Base-by-base conservation (phyloP, 306 rosid genomes). In the Prinsepia uniflora region DNA sequence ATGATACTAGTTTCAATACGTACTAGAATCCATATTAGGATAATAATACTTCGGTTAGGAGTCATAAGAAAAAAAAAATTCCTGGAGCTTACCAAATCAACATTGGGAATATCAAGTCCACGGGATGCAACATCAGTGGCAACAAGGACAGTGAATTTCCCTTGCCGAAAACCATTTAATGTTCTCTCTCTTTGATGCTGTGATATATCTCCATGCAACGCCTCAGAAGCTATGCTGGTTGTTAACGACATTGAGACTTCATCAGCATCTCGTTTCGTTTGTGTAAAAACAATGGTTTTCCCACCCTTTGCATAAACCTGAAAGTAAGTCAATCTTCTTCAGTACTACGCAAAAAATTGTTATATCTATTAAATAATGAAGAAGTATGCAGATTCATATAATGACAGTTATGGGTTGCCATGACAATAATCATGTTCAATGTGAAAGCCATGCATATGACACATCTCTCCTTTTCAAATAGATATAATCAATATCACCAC, bases 71-170 rank as follows among this genome's bases (percentile, higher is more conserved):
- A 24, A 24, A 2, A 24, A 24, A 0, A 24, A 36, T 78, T 46
- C 71, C 48, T 65, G 41, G 63, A 63, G 67, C 85, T 72, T 74
- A 94, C 99, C 88, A 94, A 81, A 84, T 94, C 99, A 73, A 94
- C 99, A 79, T 94, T 89, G 61, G 99, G 99, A 74, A 94, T 91
- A 80, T 94, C 99, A 72, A 94, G 96, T 67, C 99, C 99, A 63
- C 99, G 99, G 47, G 99, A 82, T 82, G 99, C 99, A 20, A 94
- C 99, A 78, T 94, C 99, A 73, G 97, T 94, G 56, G 99, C 97
- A 75, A 94, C 99, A 71, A 94, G 95, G 74, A 94, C 99, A 9
- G 96, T 89, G 81, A 94, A 94, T 78, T 94, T 91, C 78, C 99
- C 97, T 87, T 94, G 96, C 57, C 99, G 90, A 81, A 94, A 94